Percentiles rank a stretch among this genome's conserved stretches.
These are phyloP conservation scores for Pleurotus platypus DNA, from an alignment of 768 basidiomycete species.

Conservation along the genomic window DNA sequence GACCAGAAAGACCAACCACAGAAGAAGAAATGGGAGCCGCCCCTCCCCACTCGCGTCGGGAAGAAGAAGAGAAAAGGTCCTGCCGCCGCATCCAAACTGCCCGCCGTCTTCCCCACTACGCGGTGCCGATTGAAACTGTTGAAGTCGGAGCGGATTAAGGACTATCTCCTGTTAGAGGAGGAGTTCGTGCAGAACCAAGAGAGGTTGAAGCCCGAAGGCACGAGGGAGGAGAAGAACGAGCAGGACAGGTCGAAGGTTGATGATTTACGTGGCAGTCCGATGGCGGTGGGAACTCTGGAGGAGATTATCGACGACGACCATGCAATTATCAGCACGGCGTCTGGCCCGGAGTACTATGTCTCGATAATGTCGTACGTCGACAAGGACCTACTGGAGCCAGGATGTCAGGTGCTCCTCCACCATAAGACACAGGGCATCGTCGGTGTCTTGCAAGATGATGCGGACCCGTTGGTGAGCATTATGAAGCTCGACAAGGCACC, in stretches of 20 bases:
- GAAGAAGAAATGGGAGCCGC: constrained; percentile 98
- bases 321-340: constrained; percentile 95
- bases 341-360: constrained; percentile 95
- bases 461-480: constrained; percentile 93
- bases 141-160: constrained; percentile 98
- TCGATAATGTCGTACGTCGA: constrained; percentile 98
- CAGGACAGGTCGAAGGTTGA: constrained; percentile 93
- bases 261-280: constrained; percentile 90
- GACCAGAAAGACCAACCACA: constrained; percentile 49
- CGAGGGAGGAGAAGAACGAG: constrained; percentile 92
- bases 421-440: constrained; percentile 95
- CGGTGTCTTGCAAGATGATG: constrained; percentile 92
- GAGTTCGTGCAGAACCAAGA: constrained; percentile 94
- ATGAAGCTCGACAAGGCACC: constrained; percentile 99
- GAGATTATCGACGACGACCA: constrained; percentile 99
- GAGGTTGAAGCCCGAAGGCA: constrained; percentile 80
- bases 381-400: constrained; percentile 96
- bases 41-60: constrained; percentile 92
- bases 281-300: constrained; percentile 98
- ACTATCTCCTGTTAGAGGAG: constrained; percentile 93
- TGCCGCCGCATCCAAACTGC: constrained; percentile 85
- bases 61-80: constrained; percentile 98
- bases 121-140: constrained; percentile 93
- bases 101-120: constrained; percentile 89
- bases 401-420: constrained; percentile 91